Evolutionary conservation across 2,329 filamentous ascomycete genomes (phyloP).

Genomic region (Phoma sp.): DNA sequence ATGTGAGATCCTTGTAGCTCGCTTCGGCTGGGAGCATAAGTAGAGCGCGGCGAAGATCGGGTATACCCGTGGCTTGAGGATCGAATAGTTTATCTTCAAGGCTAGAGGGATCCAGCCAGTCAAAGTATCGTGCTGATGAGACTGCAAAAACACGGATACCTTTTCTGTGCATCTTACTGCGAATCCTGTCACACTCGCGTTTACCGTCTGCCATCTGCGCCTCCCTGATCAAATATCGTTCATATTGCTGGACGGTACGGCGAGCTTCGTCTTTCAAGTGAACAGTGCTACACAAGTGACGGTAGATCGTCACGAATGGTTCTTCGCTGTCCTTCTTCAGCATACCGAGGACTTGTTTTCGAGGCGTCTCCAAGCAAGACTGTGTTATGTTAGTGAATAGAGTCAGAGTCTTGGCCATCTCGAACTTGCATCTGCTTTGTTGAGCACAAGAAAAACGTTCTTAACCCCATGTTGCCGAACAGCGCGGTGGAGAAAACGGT

Average conservation of each 20-base stretch:
- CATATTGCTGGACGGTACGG: neutral
- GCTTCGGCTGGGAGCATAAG: constrained; percentile 3
- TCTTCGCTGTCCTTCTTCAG: neutral
- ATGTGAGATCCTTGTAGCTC: neutral
- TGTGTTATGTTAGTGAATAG: neutral
- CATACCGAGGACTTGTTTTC: neutral
- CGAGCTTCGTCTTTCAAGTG: neutral
- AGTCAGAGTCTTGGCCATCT: too few relatives aligned
- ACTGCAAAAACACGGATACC: constrained; percentile 11
- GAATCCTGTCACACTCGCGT: neutral
- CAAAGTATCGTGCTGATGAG: constrained; percentile 1
- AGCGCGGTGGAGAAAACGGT: neutral
- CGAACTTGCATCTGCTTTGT: constrained; percentile 21
- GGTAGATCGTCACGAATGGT: neutral
- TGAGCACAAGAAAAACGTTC: constrained; percentile 20
- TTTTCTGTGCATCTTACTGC: constrained; percentile 5
- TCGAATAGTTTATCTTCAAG: neutral
- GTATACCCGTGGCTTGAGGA: constrained; percentile 1
- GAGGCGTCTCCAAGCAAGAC: neutral
- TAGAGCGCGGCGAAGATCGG: constrained; percentile 4
- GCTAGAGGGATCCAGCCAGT: neutral
- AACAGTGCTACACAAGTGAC: neutral
- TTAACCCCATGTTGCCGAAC: neutral
- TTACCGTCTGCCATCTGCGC: neutral
- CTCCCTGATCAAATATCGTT: neutral